These are phyloP conservation scores for Lojkania enalia DNA, from an alignment of 2,329 filamentous ascomycete species.

Conservation along the genomic window DNA sequence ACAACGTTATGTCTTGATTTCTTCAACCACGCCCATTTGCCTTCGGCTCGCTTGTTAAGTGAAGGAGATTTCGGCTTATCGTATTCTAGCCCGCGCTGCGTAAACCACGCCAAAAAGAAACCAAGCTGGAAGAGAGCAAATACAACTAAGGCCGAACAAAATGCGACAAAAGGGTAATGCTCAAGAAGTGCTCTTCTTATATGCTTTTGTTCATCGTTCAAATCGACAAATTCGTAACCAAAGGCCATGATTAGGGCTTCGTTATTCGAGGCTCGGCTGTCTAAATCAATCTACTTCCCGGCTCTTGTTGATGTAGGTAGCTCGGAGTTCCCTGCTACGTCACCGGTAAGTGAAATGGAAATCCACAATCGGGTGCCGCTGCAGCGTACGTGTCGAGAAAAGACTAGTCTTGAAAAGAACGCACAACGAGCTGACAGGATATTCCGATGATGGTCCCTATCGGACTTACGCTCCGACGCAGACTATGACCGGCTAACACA, in stretches of 20 bases:
- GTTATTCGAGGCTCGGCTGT: slow-evolving; percentile 1
- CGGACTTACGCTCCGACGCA: too few relatives aligned
- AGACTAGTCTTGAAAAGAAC: too few relatives aligned
- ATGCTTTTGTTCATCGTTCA: slow-evolving; percentile 54
- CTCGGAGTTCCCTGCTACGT: too few relatives aligned
- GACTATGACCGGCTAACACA: too few relatives aligned
- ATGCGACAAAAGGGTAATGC: slow-evolving; percentile 58
- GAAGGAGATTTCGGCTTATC: slow-evolving; percentile 49
- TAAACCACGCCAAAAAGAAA: slow-evolving; percentile 42
- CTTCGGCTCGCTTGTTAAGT: slow-evolving; percentile 38
- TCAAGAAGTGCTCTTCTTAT: slow-evolving; percentile 58
- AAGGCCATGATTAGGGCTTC: slow-evolving; percentile 21
- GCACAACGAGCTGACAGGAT: too few relatives aligned
- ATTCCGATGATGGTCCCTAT: too few relatives aligned
- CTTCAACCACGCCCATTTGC: slow-evolving; percentile 27
- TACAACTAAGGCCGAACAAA: slow-evolving; percentile 56
- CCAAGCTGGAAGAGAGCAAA: slow-evolving; percentile 48
- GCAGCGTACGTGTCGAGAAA: too few relatives aligned
- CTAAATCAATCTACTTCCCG: background rate
- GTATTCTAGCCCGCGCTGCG: slow-evolving; percentile 28
- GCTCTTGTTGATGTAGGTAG: too few relatives aligned
- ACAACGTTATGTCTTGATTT: slow-evolving; percentile 28
- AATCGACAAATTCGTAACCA: slow-evolving; percentile 58
- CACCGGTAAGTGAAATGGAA: too few relatives aligned
- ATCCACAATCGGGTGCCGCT: too few relatives aligned